Conservation (phyloP, 2,329 filamentous ascomycete genomes). For the Colletotrichum scovillei region DNA sequence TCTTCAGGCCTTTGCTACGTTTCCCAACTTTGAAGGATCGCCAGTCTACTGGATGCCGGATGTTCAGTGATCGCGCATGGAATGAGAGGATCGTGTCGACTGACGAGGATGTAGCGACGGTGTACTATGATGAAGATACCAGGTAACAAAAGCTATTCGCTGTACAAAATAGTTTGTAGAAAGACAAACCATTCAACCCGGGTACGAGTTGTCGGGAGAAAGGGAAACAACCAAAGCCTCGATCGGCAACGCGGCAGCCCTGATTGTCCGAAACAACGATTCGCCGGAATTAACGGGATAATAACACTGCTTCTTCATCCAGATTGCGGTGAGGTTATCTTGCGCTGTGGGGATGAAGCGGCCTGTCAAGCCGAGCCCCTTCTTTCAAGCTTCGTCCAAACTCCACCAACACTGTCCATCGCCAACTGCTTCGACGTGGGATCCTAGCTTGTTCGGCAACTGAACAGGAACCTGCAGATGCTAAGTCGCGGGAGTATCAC, state of each 20-base stretch:
- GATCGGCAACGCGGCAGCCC: not conserved
- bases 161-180: not conserved
- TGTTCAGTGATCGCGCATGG: not conserved
- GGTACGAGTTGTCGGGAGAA: not conserved
- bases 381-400: not conserved
- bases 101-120: not conserved
- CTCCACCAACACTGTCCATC: not conserved
- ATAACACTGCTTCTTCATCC: not conserved
- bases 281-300: not conserved
- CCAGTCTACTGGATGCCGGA: conserved; percentile 33
- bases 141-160: not conserved
- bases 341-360: not conserved
- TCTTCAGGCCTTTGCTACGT: conserved; percentile 35
- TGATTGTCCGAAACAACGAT: not conserved
- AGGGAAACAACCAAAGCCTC: not conserved
- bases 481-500: not conserved
- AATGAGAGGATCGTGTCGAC: not conserved
- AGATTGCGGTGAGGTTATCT: not conserved
- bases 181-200: too few species aligned
- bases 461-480: not conserved
- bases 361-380: not conserved
- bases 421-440: not conserved
- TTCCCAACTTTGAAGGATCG: conserved; percentile 32
- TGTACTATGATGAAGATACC: not conserved
- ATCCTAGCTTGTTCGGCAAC: not conserved